These are phyloP conservation scores for Capronia coronata DNA, from an alignment of 2,329 filamentous ascomycete species.

Conservation along the genomic window DNA sequence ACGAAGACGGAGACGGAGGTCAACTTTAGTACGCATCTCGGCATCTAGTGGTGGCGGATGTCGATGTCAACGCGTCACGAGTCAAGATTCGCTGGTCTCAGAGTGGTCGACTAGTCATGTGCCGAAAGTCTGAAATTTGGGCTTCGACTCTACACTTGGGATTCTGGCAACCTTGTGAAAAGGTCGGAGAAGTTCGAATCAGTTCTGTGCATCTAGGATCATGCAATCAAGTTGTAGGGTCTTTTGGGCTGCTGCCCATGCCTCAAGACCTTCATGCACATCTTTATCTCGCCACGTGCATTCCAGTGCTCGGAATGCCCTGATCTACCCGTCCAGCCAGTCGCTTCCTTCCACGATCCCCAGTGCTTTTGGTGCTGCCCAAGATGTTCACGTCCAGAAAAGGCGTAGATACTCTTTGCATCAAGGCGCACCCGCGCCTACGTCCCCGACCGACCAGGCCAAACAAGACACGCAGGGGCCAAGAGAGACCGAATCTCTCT, in stretches of 20 bases:
- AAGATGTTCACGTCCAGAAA: conserved; percentile 6
- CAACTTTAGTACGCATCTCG: neutral
- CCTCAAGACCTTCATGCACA: neutral
- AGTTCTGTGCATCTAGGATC: neutral
- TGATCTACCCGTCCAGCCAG: neutral
- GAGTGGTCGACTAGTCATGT: conserved; percentile 8
- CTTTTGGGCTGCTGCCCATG: neutral
- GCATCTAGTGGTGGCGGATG: no score
- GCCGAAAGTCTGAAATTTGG: neutral
- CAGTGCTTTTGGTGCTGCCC: neutral
- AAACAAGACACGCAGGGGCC: neutral
- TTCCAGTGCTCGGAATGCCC: neutral
- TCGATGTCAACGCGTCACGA: neutral
- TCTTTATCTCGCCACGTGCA: conserved; percentile 1
- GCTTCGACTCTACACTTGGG: neutral
- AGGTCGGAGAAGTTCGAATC: neutral
- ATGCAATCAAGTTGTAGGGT: conserved; percentile 2
- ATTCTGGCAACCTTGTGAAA: neutral
- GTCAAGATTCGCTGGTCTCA: conserved; percentile 3
- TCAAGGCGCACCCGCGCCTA: neutral
- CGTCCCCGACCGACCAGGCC: neutral
- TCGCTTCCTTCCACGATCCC: neutral
- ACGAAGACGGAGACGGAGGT: neutral
- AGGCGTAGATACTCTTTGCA: conserved; percentile 14
- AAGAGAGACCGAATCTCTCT: neutral